phyloP scores from a whole-genome alignment of 2,329 filamentous ascomycete genomes.

The Fusarium newnesense region DNA sequence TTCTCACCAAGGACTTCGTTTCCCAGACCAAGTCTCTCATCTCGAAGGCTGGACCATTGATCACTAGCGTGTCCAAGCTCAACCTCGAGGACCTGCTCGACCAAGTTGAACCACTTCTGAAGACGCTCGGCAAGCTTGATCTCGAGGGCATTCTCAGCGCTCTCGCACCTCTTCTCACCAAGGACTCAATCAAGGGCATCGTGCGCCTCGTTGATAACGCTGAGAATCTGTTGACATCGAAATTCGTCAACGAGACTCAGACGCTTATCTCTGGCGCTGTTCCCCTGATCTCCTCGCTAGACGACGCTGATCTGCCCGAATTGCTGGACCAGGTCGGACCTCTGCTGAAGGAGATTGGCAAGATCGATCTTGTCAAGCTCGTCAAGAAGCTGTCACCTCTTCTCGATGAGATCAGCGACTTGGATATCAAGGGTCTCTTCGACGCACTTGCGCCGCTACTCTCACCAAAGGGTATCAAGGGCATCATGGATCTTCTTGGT shows the following conservation, averaged over 20 bases:
- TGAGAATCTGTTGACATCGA: conserved; percentile 41
- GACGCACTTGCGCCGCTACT: conserved; percentile 49
- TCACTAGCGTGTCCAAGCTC: conserved; percentile 47
- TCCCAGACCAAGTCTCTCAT: conserved; percentile 43
- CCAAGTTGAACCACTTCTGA: conserved; percentile 50
- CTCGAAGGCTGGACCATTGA: conserved; percentile 45
- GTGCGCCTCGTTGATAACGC: conserved; percentile 47
- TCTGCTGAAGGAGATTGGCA: conserved; percentile 45
- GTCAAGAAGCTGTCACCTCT: conserved; percentile 46
- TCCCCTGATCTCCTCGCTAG: conserved; percentile 37
- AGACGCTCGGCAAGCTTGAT: conserved; percentile 45
- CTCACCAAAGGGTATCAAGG: conserved; percentile 47
- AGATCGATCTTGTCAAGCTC: conserved; percentile 46
- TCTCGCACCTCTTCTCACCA: conserved; percentile 43
- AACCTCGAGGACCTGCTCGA: conserved; percentile 49
- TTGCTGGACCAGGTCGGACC: conserved; percentile 45
- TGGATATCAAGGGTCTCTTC: conserved; percentile 49
- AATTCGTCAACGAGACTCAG: conserved; percentile 46
- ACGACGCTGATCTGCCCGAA: conserved; percentile 39
- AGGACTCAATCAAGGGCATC: conserved; percentile 45
- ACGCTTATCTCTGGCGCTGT: conserved; percentile 43
- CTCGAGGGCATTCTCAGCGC: conserved; percentile 45
- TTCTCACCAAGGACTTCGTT: conserved; percentile 45
- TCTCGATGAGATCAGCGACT: conserved; percentile 44
- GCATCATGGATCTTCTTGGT: conserved; percentile 47